These are phyloP conservation scores for Epipyxis sp. DNA, from an alignment of 108 stramenopile genomes.

Conservation along the genomic window DNA sequence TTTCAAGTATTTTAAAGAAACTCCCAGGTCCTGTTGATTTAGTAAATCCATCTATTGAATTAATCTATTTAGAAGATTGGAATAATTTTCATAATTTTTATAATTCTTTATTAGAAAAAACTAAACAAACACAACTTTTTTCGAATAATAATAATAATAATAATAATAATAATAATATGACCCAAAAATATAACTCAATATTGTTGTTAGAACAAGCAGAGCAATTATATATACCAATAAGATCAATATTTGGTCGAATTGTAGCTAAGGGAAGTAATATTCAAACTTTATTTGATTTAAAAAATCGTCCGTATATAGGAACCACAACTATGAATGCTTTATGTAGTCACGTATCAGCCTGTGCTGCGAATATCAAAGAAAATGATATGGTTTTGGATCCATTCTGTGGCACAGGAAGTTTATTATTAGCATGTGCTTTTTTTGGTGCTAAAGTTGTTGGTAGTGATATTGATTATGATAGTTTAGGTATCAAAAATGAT, in stretches of 20 bases:
- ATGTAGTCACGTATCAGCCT: slow-evolving; percentile 83
- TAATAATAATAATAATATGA: too few relatives aligned
- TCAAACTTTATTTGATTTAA: slow-evolving; percentile 51
- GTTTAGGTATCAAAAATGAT: neutral
- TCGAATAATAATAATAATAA: too few relatives aligned
- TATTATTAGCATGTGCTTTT: slow-evolving; percentile 79
- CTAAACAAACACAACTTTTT: too few relatives aligned
- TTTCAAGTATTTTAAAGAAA: neutral
- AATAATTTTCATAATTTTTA: neutral
- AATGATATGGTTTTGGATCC: slow-evolving; percentile 78
- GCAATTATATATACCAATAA: neutral
- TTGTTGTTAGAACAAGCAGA: neutral
- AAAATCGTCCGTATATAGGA: slow-evolving; percentile 82
- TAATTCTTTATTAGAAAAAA: neutral
- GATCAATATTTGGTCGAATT: neutral
- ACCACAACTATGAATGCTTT: slow-evolving; percentile 95
- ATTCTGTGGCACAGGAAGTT: slow-evolving; percentile 93
- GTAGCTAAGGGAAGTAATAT: slow-evolving; percentile 1
- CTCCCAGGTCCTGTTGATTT: neutral
- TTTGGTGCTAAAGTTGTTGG: slow-evolving; percentile 80
- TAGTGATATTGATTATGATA: slow-evolving; percentile 81
- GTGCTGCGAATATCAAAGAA: slow-evolving; percentile 54
- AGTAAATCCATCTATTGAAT: neutral
- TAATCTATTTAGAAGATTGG: neutral
- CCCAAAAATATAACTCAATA: too few relatives aligned